Evolutionary conservation across 2,329 filamentous ascomycete genomes (phyloP).

Genomic region (Sarocladium oryzae): DNA sequence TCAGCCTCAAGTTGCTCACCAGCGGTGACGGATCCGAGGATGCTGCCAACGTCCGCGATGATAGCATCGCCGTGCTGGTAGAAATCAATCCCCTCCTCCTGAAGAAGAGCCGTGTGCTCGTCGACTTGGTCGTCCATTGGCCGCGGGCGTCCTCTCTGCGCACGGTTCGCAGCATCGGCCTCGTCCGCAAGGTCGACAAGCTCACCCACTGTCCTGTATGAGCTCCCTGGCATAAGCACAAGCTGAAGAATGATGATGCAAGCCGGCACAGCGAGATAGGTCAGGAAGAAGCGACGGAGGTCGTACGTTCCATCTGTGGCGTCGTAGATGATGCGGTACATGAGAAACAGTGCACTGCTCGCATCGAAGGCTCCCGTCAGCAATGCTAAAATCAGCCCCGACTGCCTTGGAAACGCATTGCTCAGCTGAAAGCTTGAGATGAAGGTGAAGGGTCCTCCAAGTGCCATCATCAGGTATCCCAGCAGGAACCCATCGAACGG

Average conservation of each 20-base stretch:
- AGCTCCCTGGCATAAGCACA: constrained; percentile 64
- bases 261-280: constrained; percentile 64
- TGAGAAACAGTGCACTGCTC: constrained; percentile 69
- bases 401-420: constrained; percentile 72
- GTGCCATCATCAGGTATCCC: constrained; percentile 69
- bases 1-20: constrained; percentile 60
- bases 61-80: constrained; percentile 52
- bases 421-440: constrained; percentile 80
- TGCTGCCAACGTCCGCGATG: constrained; percentile 63
- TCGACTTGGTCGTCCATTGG: constrained; percentile 49
- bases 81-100: constrained; percentile 47
- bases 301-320: constrained; percentile 48
- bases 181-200: constrained; percentile 67
- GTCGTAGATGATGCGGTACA: constrained; percentile 67
- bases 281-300: constrained; percentile 62
- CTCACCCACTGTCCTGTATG: constrained; percentile 81
- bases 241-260: constrained; percentile 62
- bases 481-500: constrained; percentile 63
- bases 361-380: constrained; percentile 80
- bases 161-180: constrained; percentile 26
- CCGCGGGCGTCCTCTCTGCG: constrained; percentile 20
- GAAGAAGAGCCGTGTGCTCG: constrained; percentile 48
- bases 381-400: constrained; percentile 72
- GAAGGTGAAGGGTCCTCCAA: constrained; percentile 76
- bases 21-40: constrained; percentile 59